Base-by-base conservation (phyloP, 148 eudicot species). In the Simmondsia chinensis region DNA sequence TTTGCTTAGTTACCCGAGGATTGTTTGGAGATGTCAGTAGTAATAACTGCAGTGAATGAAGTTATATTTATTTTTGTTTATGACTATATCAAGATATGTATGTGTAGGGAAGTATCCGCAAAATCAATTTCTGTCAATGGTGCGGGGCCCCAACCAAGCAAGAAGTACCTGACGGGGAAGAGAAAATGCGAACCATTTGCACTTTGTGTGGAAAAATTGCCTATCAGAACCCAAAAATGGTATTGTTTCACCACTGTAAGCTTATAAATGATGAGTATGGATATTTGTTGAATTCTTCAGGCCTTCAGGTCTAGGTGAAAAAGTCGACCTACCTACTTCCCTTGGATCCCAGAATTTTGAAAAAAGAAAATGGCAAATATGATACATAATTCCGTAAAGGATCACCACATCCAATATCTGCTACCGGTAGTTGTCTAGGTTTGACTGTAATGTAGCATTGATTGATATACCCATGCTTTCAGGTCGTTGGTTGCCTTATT, bases 161-260 rank as follows among this genome's bases (percentile, higher is more conserved):
- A 48, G 97, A 85, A 60, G 71, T 82, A 72, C 97, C 97, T 34
- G 82, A 91, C 45, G 97, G 95, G 32, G 97, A 91, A 20, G 95
- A 91, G 64, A 85, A 91, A 69, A 51, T 34, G 45, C 69, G 97
- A 71, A 83, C 97, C 29, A 54, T 91, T 43, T 91, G 97, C 74
- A 91, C 86, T 21, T 55, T 50, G 4, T 91, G 97, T 70, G 88
- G 94, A 57, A 85, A 57, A 72, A 76, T 91, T 46, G 60, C 81
- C 38, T 91, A 91, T 45, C 94, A 91, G 65, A 91, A 91, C 63
- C 97, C 97, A 13, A 91, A 91, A 70, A 91, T 91, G 97, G 97
- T 91, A 52, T 31, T 63, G 0, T 37, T 12, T 20, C 46, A 18
- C 33, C 53, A 8, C 33, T 44, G 10, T 32, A 10, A 59, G 45